Evolutionary conservation across 2,329 filamentous ascomycete genomes (phyloP), one percentile per base, ranked within the genome.

Genomic region (Blumeria graminis): DNA sequence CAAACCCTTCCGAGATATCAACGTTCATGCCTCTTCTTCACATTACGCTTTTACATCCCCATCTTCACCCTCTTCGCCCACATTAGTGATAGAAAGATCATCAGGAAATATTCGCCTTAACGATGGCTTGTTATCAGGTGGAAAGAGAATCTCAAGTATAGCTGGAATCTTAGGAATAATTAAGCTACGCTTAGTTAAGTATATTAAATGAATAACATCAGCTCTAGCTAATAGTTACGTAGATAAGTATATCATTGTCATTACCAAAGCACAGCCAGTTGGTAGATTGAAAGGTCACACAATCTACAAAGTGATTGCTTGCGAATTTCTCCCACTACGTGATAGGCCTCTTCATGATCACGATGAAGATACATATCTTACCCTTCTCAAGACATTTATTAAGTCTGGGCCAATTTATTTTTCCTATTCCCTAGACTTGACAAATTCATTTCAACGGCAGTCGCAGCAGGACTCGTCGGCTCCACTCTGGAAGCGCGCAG

Each of bases 41-140:
- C 84, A 92, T 67, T 98, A 98, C 74, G 86, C 88, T 64, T 98
- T 98, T 70, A 89, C 86, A 41, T 98, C 92, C 33, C 92, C 92
- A 33, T 96, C 92, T 0, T 90, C 88, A 3, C 88, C 89, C 59
- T 81, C 89, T 70, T 84, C 89, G 33, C 87, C 86, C 13, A 86
- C 87, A 9, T 76, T 98, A 55, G 80, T 94, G 13, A 78, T 98
- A 61, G 92, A 96, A 66, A 80, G 92, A 56, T 92, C 92, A 9
- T 92, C 88, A 13, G 92, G 92, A 59, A 89, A 96, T 69, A 72
- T 96, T 55, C 80, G 88, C 59, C 75, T 98, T 58, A 84, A 82
- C 64, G 84, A 94, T 76, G 83, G 84, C 57, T 78, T 82, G 61
- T 72, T 88, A 52, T 74, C 84, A 55, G 80, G 82, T 33, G 81